Base-by-base conservation (phyloP, 192 early-diverging fungal genomes). In the Coemansia guatemalensis region DNA sequence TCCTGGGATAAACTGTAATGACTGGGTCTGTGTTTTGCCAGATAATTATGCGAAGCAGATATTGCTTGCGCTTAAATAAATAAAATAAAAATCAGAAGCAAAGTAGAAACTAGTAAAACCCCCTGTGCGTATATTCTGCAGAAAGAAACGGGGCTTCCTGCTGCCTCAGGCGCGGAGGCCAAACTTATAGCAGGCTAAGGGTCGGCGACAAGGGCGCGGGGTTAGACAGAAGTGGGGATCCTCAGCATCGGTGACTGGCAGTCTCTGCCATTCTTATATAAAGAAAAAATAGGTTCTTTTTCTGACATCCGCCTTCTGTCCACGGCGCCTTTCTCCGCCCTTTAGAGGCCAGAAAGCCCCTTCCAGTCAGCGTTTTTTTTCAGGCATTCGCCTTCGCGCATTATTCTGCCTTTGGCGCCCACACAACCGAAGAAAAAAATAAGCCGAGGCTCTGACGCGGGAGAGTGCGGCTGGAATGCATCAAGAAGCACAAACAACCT, bases 61-160 rank as follows among this genome's bases (percentile, higher is more conserved):
- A 49, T 24, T 23, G 21, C n/a, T 9, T 17, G 39, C 39, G 14
- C 39, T 17, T 17, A 44, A 4, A 44, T 17, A 14, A 29, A 53
- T 29, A 53, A 53, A 53, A 22, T 12, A 24, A 53, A 53, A 53
- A 53, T 24, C 52, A 11, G 21, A 26, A 53, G 52, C 14, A 29
- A 53, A 26, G 52, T 22, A 53, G 27, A 53, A 29, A 7, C 39
- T 17, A 44, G 39, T 44, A 44, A 44, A 44, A 39, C 29, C 29
- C 8, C 3, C 39, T 17, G 39, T 44, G 39, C 39, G 14, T 11
- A 44, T 35, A 35, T 35, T 35, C 33, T 35, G 33, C 33, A 35
- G 2, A 17, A 17, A 44, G 14, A 44, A 44, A 44, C 39, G 14
- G 39, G 39, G 39, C 14, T 17, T 17, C 39, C 39, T 11, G 39